Evolutionary conservation across 2,329 filamentous ascomycete genomes (phyloP), one percentile per base, ranked within the genome.

Genomic region (Colletotrichum neosansevieriae): DNA sequence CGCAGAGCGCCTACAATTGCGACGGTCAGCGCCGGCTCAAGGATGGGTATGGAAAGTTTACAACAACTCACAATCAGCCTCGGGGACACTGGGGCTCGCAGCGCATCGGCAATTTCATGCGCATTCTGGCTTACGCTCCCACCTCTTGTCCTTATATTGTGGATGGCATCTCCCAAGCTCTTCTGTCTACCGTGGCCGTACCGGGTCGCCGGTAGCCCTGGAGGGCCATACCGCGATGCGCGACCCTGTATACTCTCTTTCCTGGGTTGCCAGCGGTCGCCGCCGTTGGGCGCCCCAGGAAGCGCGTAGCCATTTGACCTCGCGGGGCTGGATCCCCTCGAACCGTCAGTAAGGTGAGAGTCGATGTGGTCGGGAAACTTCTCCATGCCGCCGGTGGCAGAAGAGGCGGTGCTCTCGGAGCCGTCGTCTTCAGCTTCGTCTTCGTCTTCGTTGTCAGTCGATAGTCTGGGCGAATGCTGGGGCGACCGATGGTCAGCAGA

Each of bases 121-220:
- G 94, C 94, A 81, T 97, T 97, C 77, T 95, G 93, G 81, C 91
- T 94, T 74, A 98, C 91, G 78, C 94, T 98, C 58, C 89, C 93
- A 74, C 91, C 93, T 74, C 94, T 87, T 42, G 88, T 90, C 72
- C 94, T 86, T 74, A 98, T 95, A 3, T 89, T 94, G 73, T 88
- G 89, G 72, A 98, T 88, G n/a, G 95, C 94, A 79, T 97, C 94
- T 75, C 89, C 90, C 73, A 98, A 87, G 80, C 94, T 97, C 85
- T 95, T 97, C 77, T 96, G 93, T 72, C 92, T 85, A 17, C 83
- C 83, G 76, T 94, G 92, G 73, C 89, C 82, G 49, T 63, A 63
- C 19, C 68, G 68, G 47, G 45, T 67, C 36, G 67, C 42, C 36
- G 67, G 51, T 34, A 70, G 72, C n/a, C 60, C 56, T n/a, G 70